These are phyloP conservation scores for Saturnispora ahearnii DNA, from an alignment of 805 yeast genomes.

Conservation along the genomic window DNA sequence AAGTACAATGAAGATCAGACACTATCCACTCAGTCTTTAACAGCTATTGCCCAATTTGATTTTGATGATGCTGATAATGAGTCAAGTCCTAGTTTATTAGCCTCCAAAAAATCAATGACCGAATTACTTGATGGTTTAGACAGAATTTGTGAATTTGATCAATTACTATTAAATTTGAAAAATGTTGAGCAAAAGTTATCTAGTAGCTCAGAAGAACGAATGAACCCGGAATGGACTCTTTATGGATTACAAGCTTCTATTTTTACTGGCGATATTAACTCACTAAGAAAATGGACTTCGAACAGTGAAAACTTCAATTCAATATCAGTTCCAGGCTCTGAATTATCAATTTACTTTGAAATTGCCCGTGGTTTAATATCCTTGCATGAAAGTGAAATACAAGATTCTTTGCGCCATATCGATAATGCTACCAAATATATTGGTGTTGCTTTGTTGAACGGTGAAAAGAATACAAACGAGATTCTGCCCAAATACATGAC, in stretches of 20 bases:
- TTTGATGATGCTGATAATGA: constrained; percentile 17
- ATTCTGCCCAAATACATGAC: constrained; percentile 41
- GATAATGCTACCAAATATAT: constrained; percentile 45
- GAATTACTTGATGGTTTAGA: constrained; percentile 62
- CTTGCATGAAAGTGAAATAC: constrained; percentile 29
- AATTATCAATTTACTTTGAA: constrained; percentile 48
- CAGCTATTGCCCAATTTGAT: constrained; percentile 43
- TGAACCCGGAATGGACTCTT: constrained; percentile 44
- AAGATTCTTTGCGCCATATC: constrained; percentile 32
- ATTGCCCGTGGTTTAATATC: constrained; percentile 54
- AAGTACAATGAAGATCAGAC: constrained; percentile 84
- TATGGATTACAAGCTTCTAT: constrained; percentile 73
- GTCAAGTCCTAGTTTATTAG: constrained; percentile 12
- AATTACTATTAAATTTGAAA: constrained; percentile 45
- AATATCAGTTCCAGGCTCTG: constrained; percentile 37
- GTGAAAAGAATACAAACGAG: constrained; percentile 41
- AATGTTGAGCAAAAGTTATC: constrained; percentile 18
- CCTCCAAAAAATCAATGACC: constrained; percentile 32
- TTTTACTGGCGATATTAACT: constrained; percentile 44
- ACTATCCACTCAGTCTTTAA: constrained; percentile 77
- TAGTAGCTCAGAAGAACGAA: constrained; percentile 12
- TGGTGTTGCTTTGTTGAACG: constrained; percentile 49
- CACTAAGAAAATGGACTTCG: constrained; percentile 50
- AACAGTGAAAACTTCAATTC: constrained; percentile 34
- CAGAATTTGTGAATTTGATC: constrained; percentile 68